These are phyloP conservation scores for Podospora tetraspora DNA, from an alignment of 495 filamentous ascomycete species.

Conservation along the genomic window DNA sequence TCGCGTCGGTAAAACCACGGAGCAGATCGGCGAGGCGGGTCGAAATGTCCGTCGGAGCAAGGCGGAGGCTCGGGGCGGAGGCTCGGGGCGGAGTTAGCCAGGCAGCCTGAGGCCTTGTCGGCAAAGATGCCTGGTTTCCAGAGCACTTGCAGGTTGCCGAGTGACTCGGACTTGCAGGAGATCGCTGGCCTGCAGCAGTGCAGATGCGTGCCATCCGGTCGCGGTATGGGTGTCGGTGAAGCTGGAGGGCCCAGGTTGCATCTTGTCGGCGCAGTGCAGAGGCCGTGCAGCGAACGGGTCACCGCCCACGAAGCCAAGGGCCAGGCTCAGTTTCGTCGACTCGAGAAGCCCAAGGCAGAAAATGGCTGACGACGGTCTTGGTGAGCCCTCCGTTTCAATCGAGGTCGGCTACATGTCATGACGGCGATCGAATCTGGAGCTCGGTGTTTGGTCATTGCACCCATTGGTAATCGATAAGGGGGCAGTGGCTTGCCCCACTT, in stretches of 20 bases:
- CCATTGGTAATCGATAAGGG: neutral
- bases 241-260: neutral
- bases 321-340: neutral
- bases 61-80: neutral
- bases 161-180: constrained; percentile 1
- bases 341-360: neutral
- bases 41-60: constrained; percentile 1
- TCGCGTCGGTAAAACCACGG: neutral
- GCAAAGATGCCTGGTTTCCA: neutral
- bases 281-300: neutral
- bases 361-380: neutral
- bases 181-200: neutral
- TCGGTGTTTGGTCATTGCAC: constrained; percentile 3
- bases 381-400: neutral
- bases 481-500: neutral
- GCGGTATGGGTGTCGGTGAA: neutral
- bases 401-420: neutral
- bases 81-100: neutral
- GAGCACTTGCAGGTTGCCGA: neutral
- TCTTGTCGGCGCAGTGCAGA: neutral
- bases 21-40: neutral
- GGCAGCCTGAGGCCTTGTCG: neutral
- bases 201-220: neutral
- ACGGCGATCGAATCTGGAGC: constrained; percentile 6
- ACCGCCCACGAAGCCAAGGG: neutral